Evolutionary conservation across 257 asterid genomes (phyloP).

Genomic region (Przewalskia tangutica): DNA sequence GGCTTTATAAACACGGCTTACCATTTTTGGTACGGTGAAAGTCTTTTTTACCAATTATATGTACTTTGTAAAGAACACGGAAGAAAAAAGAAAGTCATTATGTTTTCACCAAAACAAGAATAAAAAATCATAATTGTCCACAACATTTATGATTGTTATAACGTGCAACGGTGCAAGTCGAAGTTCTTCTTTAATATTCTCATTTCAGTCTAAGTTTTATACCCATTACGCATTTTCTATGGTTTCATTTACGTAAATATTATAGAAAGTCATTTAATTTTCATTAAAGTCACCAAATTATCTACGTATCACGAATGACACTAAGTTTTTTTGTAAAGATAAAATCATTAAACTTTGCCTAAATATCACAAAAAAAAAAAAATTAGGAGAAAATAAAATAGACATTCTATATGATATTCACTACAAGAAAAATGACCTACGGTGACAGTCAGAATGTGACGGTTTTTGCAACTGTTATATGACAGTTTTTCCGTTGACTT

Average conservation of each 20-base stretch:
- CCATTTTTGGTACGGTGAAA: neutral
- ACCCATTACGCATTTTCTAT: neutral
- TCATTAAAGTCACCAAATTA: too few relatives aligned
- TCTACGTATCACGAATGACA: too few relatives aligned
- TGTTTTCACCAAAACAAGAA: neutral
- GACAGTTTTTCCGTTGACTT: too few relatives aligned
- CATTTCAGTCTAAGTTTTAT: neutral
- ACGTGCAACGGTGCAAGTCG: neutral
- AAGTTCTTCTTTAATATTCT: neutral
- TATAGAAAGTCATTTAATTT: too few relatives aligned
- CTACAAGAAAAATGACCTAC: too few relatives aligned
- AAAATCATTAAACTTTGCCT: too few relatives aligned
- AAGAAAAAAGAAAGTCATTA: neutral
- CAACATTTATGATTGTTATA: neutral
- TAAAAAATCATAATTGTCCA: neutral
- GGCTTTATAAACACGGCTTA: neutral
- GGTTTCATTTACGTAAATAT: neutral
- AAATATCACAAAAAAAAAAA: too few relatives aligned
- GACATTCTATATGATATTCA: too few relatives aligned
- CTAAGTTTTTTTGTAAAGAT: too few relatives aligned
- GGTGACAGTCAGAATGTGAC: too few relatives aligned
- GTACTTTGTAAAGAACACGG: neutral
- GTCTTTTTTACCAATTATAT: neutral
- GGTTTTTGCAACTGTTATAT: too few relatives aligned
- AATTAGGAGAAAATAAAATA: too few relatives aligned